Evolutionary conservation across 2,329 filamentous ascomycete genomes (phyloP), one percentile per base, ranked within the genome.

Genomic region (Sarocladiaceae sp.): DNA sequence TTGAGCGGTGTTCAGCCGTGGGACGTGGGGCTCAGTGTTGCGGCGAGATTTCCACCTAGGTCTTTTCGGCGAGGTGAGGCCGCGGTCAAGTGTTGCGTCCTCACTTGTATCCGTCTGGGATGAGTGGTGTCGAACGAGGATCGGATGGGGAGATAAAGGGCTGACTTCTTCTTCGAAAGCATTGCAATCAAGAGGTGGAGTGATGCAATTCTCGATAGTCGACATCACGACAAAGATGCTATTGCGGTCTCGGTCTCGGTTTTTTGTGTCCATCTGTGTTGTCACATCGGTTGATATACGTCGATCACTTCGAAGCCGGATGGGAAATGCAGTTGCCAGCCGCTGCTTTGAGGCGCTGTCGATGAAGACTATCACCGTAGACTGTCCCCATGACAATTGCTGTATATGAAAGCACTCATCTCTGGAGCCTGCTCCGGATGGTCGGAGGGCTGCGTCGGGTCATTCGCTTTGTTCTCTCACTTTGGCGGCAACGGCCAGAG

Each of bases 61-160:
- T 43, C 33, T 52, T 47, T 34, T 41, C 43, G 29, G 43, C 10
- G 1, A 44, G 41, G 26, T 27, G 15, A 11, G 43, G 18, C 7
- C 20, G 26, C 7, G 45, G 44, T 7, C 26, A 35, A 10, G 6
- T 20, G n/a, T n/a, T n/a, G 9, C 6, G 6, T 18, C 7, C 18
- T 35, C 33, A 35, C 9, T 20, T 6, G 18, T n/a, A 12, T 15
- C 16, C 4, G 11, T 5, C 23, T 41, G 37, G 9, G n/a, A n/a
- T 13, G 23, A 29, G 9, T 9, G n/a, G 13, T 41, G 21, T 11
- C 23, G 23, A 7, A 27, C 37, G 9, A 41, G 23, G 18, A 4
- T 29, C 15, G 23, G 29, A 10, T 18, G 37, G 16, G 21, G n/a
- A 6, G n/a, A 12, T 4, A 23, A 16, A 7, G 34, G 34, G 21